Base-by-base conservation (phyloP, 352 stramenopile species). In the Globisporangium sylvaticum region DNA sequence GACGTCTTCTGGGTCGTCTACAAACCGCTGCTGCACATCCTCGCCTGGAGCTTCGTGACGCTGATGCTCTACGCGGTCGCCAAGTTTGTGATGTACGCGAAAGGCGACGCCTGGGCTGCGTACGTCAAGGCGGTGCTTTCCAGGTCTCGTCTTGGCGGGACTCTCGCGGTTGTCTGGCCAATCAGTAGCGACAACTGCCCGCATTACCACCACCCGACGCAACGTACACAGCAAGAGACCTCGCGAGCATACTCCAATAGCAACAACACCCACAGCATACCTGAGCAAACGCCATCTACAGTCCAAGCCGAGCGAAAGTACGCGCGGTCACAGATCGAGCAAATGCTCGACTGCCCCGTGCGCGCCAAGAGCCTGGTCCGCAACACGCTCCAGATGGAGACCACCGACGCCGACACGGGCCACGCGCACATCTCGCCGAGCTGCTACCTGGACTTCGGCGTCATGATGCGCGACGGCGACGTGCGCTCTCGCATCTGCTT, bases 331-430 rank as follows among this genome's bases (percentile, higher is more conserved):
- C 25, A 25, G 37, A 65, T 80, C 31, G 73, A 82, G 34, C 60
- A 58, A 1, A 27, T 77, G 14, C 37, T 86, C 15, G 72, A 82
- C 65, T 68, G 53, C 12, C 78, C 80, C 3, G 77, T 88, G 22
- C 80, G 78, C 18, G 78, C 80, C 8, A 73, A 64, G 9, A 88
- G 80, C 52, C 70, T 88, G 4, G 63, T 88, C 31, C 74, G 80
- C 20, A 71, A 70, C 42, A 73, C 64, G 14, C 69, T 80, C 18
- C 58, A 56, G 15, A 78, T 88, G 67, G 80, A 83, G 62, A 80
- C 68, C 3, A 20, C 70, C 18, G 52, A 73, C 15, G 64, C 61
- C 24, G 22, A 3, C 5, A 66, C 57, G 37, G 65, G 60, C 24
- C 75, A 76, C 8, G 22, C 77, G n/a, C 73, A 75, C 48, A 74